Conservation (phyloP, 495 filamentous ascomycete species). For the Polyplosphaeria fusca region DNA sequence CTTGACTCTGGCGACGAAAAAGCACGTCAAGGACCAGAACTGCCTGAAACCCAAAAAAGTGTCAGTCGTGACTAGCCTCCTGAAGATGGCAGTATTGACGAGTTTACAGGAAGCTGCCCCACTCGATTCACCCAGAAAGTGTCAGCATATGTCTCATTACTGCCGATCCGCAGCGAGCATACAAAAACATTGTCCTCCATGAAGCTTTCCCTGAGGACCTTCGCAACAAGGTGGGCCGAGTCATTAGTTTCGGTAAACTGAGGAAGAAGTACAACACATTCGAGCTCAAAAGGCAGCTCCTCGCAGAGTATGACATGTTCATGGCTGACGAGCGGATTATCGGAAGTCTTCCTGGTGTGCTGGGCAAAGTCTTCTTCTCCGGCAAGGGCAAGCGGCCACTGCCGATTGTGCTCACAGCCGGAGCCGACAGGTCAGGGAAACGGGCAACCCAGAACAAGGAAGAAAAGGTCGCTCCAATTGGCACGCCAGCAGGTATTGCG, state of each 20-base stretch:
- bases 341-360: conserved; percentile 66
- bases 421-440: conserved; percentile 36
- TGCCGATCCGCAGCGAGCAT: conserved; percentile 79
- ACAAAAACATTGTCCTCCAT: conserved; percentile 75
- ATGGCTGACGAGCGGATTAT: conserved; percentile 81
- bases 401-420: conserved; percentile 57
- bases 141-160: conserved; percentile 79
- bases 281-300: conserved; percentile 81
- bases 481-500: conserved; percentile 56
- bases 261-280: conserved; percentile 81
- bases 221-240: conserved; percentile 67
- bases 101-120: conserved; percentile 51
- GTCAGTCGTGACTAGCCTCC: background rate
- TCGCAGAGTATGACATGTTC: conserved; percentile 81
- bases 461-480: conserved; percentile 58
- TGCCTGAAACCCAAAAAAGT: conserved; percentile 72
- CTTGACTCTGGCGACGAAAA: conserved; percentile 86
- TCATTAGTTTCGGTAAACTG: conserved; percentile 75
- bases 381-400: conserved; percentile 75
- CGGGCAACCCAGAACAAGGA: conserved; percentile 52
- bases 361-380: conserved; percentile 88
- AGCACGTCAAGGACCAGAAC: conserved; percentile 71
- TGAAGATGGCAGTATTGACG: conserved; percentile 1
- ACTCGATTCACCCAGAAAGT: conserved; percentile 59
- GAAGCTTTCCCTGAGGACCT: conserved; percentile 71